Evolutionary conservation across 768 basidiomycete genomes (phyloP).

Genomic region (Hemileccinum rubropunctum): DNA sequence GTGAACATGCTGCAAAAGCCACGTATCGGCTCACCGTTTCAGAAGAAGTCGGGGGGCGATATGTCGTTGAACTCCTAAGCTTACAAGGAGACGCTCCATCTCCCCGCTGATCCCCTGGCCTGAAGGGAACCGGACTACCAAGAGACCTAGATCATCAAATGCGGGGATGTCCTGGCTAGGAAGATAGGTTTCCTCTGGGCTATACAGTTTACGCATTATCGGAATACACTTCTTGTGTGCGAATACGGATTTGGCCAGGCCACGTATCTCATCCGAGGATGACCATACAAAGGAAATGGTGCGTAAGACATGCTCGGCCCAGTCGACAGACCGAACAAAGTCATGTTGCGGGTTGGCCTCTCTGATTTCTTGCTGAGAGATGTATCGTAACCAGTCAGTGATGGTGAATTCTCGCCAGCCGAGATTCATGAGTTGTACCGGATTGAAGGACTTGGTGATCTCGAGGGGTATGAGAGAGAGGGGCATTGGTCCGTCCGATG

Average conservation of each 20-base stretch:
- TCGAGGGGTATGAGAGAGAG: constrained; percentile 63
- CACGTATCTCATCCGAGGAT: constrained; percentile 42
- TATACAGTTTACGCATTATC: neutral
- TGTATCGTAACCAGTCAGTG: constrained; percentile 68
- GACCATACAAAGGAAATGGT: constrained; percentile 69
- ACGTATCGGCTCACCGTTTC: neutral
- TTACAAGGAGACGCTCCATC: neutral
- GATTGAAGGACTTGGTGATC: constrained; percentile 57
- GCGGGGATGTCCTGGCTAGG: neutral
- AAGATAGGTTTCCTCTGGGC: neutral
- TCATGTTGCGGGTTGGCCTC: constrained; percentile 49
- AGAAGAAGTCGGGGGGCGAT: neutral
- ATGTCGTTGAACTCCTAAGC: neutral
- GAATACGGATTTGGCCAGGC: constrained; percentile 38
- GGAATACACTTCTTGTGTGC: constrained; percentile 44
- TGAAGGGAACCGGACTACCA: neutral
- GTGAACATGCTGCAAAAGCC: neutral
- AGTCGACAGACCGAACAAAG: constrained; percentile 57
- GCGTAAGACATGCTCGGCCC: constrained; percentile 74
- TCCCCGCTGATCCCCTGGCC: neutral
- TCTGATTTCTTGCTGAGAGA: constrained; percentile 46
- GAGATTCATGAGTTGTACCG: constrained; percentile 55
- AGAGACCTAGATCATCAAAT: neutral
- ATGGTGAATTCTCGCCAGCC: constrained; percentile 75
- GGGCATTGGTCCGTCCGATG: constrained; percentile 76